phyloP scores from a whole-genome alignment of 108 stramenopile genomes.

The Fragilaria crotonensis region DNA sequence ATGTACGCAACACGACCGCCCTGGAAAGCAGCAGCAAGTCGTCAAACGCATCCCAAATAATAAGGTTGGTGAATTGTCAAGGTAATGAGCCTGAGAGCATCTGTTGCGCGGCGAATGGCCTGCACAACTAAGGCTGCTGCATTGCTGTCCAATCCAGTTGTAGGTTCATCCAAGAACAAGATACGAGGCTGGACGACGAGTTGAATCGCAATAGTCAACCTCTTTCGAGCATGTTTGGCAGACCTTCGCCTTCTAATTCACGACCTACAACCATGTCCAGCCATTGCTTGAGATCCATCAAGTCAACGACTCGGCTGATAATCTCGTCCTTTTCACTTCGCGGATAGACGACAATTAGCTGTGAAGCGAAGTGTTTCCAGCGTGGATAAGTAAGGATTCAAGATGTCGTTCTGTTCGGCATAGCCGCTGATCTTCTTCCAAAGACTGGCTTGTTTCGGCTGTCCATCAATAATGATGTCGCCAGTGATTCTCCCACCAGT shows the following conservation, averaged over 20 bases:
- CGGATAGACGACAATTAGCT: slow-evolving; percentile 35
- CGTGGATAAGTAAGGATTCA: slow-evolving; percentile 50
- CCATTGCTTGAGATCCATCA: slow-evolving; percentile 48
- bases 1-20: slow-evolving; percentile 46
- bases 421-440: slow-evolving; percentile 31
- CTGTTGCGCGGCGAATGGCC: slow-evolving; percentile 22
- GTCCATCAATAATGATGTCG: slow-evolving; percentile 51
- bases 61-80: slow-evolving; percentile 77
- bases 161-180: slow-evolving; percentile 21
- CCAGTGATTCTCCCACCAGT: slow-evolving; percentile 52
- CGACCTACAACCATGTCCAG: slow-evolving; percentile 54
- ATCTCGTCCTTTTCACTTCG: slow-evolving; percentile 42
- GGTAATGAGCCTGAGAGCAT: slow-evolving; percentile 45
- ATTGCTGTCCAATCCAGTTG: slow-evolving; percentile 32
- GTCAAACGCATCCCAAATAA: slow-evolving; percentile 76
- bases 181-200: slow-evolving; percentile 43
- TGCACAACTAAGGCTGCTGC: slow-evolving; percentile 41
- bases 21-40: slow-evolving; percentile 55
- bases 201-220: slow-evolving; percentile 64
- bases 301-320: slow-evolving; percentile 44
- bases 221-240: slow-evolving; percentile 48
- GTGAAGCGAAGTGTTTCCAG: slow-evolving; percentile 49
- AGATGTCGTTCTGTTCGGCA: slow-evolving; percentile 62
- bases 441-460: slow-evolving; percentile 15
- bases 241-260: slow-evolving; percentile 31